Percentiles rank a stretch among this genome's conserved stretches.
phyloP scores from a whole-genome alignment of 441 rosid species.

The Hypseocharis bilobata region DNA sequence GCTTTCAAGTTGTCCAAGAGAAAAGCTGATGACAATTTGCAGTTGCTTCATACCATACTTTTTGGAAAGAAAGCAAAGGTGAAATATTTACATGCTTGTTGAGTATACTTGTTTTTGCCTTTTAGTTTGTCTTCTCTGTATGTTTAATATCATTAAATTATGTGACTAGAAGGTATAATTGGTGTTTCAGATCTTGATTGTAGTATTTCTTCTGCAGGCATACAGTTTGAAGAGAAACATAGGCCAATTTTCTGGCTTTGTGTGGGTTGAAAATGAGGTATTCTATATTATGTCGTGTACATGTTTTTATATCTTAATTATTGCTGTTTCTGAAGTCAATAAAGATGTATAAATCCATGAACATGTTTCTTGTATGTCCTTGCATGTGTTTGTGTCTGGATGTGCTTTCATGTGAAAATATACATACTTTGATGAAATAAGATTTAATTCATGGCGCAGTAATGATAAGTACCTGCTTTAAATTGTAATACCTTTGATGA shows the following conservation, averaged over 20 bases:
- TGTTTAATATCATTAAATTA: too few species aligned
- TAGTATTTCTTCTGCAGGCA: slow-evolving; percentile 38
- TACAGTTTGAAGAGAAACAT: slow-evolving; percentile 72
- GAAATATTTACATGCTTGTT: neutral
- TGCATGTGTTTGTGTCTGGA: too few species aligned
- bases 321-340: neutral
- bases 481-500: neutral
- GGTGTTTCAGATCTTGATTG: slow-evolving; percentile 11
- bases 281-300: neutral
- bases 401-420: too few species aligned
- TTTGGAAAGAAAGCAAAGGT: slow-evolving; percentile 99
- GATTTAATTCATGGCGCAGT: neutral
- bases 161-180: too few species aligned
- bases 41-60: slow-evolving; percentile 61
- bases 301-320: neutral
- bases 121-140: neutral
- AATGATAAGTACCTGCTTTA: neutral
- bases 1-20: slow-evolving; percentile 91
- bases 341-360: neutral
- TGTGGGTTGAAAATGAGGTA: slow-evolving; percentile 84
- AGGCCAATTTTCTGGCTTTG: slow-evolving; percentile 82
- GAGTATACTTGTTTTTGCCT: neutral
- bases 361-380: too few species aligned
- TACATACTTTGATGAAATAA: too few species aligned
- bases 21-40: slow-evolving; percentile 76